Base-by-base conservation (phyloP, 257 asterid genomes). In the Nicotiana undulata region DNA sequence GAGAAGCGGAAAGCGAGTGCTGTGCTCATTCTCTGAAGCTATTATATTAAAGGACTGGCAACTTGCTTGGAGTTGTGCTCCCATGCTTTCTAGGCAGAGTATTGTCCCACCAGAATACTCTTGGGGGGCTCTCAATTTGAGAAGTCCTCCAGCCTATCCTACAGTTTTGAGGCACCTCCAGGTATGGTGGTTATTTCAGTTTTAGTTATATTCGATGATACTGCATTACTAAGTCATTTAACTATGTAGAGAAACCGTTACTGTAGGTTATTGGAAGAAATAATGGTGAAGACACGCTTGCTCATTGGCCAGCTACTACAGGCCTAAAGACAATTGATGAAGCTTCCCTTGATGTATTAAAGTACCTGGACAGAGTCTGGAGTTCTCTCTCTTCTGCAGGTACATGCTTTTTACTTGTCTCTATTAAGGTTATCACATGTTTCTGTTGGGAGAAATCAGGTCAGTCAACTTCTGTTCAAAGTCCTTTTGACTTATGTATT, bases 41-140 rank as follows among this genome's bases (percentile, higher is more conserved):
- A 91, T 95, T 83, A 9, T 93, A 78, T 85, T 88, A 85, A 91
- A 91, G 85, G 98, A 95, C 85, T 95, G 98, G 98, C 90, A 98
- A 65, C 97, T 94, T 88, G 98, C 97, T 82, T 94, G 98, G 98
- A 93, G 98, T 85, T 89, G 88, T 86, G 88, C 96, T 72, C 98
- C 98, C 17, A 93, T 93, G 82, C 96, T 94, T 83, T 90, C 96
- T 6, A 84, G 90, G 78, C 97, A 92, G 88, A 85, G 88, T 87
- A 93, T 89, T 83, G 85, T 94, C 81, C 98, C 98, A 79, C 98
- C 98, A 40, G 98, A 93, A 63, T 94, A 93, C 85, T 93, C 98
- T 67, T 90, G 98, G 98, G 96, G 90, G 78, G 92, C 97, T 59
- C 92, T 94, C 75, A 88, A 89, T 85, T 82, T 94, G 90, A 92